Conservation (phyloP, 805 yeast genomes). For the Myxozyma melibiosi region DNA sequence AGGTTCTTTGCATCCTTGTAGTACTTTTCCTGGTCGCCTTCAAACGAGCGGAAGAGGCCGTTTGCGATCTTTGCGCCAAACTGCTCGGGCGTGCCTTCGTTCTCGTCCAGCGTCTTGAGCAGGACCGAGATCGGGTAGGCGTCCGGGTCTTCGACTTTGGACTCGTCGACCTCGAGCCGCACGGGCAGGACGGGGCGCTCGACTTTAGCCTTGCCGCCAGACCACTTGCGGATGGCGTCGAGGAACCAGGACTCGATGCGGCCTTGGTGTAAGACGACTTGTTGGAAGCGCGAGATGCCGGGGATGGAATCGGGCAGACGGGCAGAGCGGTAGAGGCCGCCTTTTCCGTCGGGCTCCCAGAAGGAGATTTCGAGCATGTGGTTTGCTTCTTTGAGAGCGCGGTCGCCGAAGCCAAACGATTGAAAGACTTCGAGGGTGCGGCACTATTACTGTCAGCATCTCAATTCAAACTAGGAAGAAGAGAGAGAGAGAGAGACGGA, state of each 20-base stretch:
- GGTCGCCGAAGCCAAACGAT: slow-evolving; percentile 39
- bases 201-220: slow-evolving; percentile 17
- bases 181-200: slow-evolving; percentile 31
- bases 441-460: slow-evolving; percentile 31
- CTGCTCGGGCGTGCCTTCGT: slow-evolving; percentile 28
- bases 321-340: slow-evolving; percentile 38
- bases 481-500: background rate
- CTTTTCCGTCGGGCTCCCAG: slow-evolving; percentile 42
- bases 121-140: slow-evolving; percentile 38
- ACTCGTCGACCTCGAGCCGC: slow-evolving; percentile 21
- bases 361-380: slow-evolving; percentile 41
- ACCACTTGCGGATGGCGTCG: slow-evolving; percentile 35
- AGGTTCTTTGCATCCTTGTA: slow-evolving; percentile 19
- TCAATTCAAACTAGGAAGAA: too few species aligned
- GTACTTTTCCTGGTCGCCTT: slow-evolving; percentile 19
- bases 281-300: slow-evolving; percentile 41
- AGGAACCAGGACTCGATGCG: slow-evolving; percentile 40
- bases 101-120: slow-evolving; percentile 34
- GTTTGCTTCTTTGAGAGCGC: slow-evolving; percentile 39
- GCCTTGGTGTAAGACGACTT: slow-evolving; percentile 43
- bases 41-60: slow-evolving; percentile 40
- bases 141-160: slow-evolving; percentile 28
- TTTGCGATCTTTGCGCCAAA: slow-evolving; percentile 36
- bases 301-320: slow-evolving; percentile 39
- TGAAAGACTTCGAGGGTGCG: slow-evolving; percentile 42